These are phyloP conservation scores for Zizania palustris DNA, from an alignment of 202 grass and related monocot genomes.

Conservation along the genomic window DNA sequence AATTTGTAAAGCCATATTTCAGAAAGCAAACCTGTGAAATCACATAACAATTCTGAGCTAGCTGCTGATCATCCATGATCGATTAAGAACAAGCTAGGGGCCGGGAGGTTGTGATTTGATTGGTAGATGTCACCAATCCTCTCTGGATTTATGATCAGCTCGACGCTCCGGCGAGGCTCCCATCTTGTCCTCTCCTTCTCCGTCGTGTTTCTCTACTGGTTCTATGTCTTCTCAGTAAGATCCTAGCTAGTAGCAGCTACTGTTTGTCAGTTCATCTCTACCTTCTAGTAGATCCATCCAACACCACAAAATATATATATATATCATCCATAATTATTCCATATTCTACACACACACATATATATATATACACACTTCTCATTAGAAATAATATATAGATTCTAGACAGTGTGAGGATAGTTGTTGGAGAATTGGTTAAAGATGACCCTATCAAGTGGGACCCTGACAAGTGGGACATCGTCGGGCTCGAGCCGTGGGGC, in stretches of 20 bases:
- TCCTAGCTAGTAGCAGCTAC: not conserved
- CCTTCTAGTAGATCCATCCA: not conserved
- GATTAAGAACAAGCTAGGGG: slow-evolving; percentile 2
- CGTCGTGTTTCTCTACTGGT: slow-evolving; percentile 66
- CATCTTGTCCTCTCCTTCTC: slow-evolving; percentile 66
- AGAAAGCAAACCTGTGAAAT: not conserved
- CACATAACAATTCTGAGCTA: not conserved
- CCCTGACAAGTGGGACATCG: slow-evolving; percentile 38
- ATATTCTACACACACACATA: not conserved
- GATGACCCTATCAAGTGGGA: slow-evolving; percentile 40
- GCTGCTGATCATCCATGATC: slow-evolving; percentile 29
- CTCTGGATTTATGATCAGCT: slow-evolving; percentile 50
- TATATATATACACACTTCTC: not conserved
- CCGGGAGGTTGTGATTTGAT: slow-evolving; percentile 20
- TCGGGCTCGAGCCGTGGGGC: slow-evolving; percentile 33
- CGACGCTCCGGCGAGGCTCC: slow-evolving; percentile 45
- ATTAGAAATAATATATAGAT: slow-evolving; percentile 20
- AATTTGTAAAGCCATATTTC: not conserved
- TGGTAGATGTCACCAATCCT: slow-evolving; percentile 45
- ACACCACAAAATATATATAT: not conserved
- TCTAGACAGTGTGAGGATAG: not conserved
- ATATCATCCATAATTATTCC: too few relatives aligned
- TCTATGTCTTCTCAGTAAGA: slow-evolving; percentile 58
- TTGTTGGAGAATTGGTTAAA: not conserved
- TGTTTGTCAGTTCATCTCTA: not conserved